A percentile compares a stretch with the other conserved stretches of the same genome.
These are phyloP conservation scores for Trichosporon ovoides DNA, from an alignment of 1,284 basidiomycete genomes.

Conservation along the genomic window DNA sequence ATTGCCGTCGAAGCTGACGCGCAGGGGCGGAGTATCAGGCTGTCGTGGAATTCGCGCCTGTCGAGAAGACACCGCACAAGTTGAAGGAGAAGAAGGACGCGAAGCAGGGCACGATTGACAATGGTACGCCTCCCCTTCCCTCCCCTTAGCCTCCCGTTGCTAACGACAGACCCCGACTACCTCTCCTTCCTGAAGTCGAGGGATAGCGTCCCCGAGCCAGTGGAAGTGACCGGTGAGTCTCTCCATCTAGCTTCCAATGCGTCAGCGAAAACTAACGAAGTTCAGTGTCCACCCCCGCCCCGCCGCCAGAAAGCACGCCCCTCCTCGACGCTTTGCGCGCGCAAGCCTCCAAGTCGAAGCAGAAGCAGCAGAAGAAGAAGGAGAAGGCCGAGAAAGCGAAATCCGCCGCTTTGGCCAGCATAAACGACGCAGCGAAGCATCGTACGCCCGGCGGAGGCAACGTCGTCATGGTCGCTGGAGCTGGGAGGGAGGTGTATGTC, in stretches of 20 bases:
- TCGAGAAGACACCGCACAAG: slow-evolving; percentile 60
- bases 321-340: slow-evolving; percentile 77
- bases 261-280: not conserved
- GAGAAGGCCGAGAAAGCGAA: slow-evolving; percentile 36
- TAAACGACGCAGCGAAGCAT: slow-evolving; percentile 32
- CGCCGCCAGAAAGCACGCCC: slow-evolving; percentile 66
- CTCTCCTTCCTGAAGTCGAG: slow-evolving; percentile 60
- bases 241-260: not conserved
- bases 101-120: slow-evolving; percentile 44
- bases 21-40: slow-evolving; percentile 79
- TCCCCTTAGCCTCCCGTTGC: too few species aligned
- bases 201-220: slow-evolving; percentile 54
- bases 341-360: slow-evolving; percentile 23
- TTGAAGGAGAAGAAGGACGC: slow-evolving; percentile 41
- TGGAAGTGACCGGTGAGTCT: slow-evolving; percentile 62
- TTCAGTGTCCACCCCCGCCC: slow-evolving; percentile 24
- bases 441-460: slow-evolving; percentile 22
- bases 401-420: slow-evolving; percentile 31
- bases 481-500: slow-evolving; percentile 38
- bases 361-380: slow-evolving; percentile 55
- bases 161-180: slow-evolving; percentile 65
- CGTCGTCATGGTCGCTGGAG: slow-evolving; percentile 39
- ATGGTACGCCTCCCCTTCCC: too few species aligned
- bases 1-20: not conserved
- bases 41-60: slow-evolving; percentile 89